Base-by-base conservation (phyloP, 306 rosid genomes). In the Cucurbita moschata region DNA sequence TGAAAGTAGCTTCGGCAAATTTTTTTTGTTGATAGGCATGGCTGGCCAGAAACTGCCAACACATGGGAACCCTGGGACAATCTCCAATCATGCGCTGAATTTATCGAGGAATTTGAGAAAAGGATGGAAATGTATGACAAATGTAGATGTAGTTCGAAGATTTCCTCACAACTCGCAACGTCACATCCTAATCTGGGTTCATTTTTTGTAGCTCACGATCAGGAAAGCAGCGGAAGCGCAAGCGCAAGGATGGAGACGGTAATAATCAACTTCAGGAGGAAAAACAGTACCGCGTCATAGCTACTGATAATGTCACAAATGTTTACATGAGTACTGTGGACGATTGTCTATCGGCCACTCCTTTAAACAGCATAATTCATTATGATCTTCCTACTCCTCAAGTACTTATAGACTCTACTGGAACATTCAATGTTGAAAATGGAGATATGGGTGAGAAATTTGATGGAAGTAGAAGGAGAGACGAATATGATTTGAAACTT, bases 21-120 rank as follows among this genome's bases (percentile, higher is more conserved):
- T 30, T 14, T 49, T 26, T 49, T 47, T 49, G 39, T 47, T 49
- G 39, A 14, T 38, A 92, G 98, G 98, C 90, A 85, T 4, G 96
- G 90, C 51, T 92, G 98, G 98, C 89, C 98, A 0, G 96, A 92
- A 81, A 82, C 91, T 4, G 93, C 93, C 70, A 92, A 88, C 75
- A 92, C 98, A 37, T 92, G 98, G 98, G 98, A 92, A 79, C 98
- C 98, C 14, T 76, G 81, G 80, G 87, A 88, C 74, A 92, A 92
- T 87, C 91, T 92, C 67, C 88, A 83, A 77, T 76, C 91, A 16
- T 87, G 89, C 70, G 82, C 91, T n/a, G 98, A 93, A 84, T 83
- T 93, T 76, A 78, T 93, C 18, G 87, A 90, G 15, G 82, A 88
- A 53, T 93, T 88, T 83, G 96, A 92, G 70, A 86, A 87, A 72